Percentiles rank a stretch among this genome's conserved stretches.
These are phyloP conservation scores for Talaromyces nanjingensis DNA, from an alignment of 495 filamentous ascomycete species.

Conservation along the genomic window DNA sequence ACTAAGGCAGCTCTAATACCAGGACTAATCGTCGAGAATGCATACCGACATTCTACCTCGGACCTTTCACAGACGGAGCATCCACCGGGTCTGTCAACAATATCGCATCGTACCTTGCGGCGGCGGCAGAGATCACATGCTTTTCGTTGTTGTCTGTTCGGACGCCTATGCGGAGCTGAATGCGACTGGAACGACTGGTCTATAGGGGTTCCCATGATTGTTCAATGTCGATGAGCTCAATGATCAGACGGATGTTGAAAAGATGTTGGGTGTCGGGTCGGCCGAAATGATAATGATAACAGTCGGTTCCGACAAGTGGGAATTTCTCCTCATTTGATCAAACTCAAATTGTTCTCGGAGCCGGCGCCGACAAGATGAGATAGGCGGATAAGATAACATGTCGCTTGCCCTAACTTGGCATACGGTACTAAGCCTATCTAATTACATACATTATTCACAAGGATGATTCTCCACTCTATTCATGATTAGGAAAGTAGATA, in stretches of 20 bases:
- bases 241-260: neutral
- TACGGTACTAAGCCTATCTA: too few relatives aligned
- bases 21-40: neutral
- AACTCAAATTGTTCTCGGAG: neutral
- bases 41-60: conserved; percentile 1
- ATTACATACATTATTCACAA: too few relatives aligned
- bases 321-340: neutral
- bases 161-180: neutral
- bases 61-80: neutral
- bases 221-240: neutral
- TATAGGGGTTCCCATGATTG: neutral
- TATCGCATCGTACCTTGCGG: conserved; percentile 1
- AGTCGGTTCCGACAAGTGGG: neutral
- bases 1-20: neutral
- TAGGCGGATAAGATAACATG: too few relatives aligned
- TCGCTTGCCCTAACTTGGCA: too few relatives aligned
- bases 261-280: neutral
- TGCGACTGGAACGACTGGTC: neutral
- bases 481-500: too few relatives aligned
- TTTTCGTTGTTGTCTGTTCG: neutral
- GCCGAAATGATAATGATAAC: neutral
- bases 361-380: neutral
- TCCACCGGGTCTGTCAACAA: neutral
- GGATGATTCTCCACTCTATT: too few relatives aligned
- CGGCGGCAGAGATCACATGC: neutral